Evolutionary conservation across 495 filamentous ascomycete genomes (phyloP), one percentile per base, ranked within the genome.

Genomic region (Extremus antarcticus): DNA sequence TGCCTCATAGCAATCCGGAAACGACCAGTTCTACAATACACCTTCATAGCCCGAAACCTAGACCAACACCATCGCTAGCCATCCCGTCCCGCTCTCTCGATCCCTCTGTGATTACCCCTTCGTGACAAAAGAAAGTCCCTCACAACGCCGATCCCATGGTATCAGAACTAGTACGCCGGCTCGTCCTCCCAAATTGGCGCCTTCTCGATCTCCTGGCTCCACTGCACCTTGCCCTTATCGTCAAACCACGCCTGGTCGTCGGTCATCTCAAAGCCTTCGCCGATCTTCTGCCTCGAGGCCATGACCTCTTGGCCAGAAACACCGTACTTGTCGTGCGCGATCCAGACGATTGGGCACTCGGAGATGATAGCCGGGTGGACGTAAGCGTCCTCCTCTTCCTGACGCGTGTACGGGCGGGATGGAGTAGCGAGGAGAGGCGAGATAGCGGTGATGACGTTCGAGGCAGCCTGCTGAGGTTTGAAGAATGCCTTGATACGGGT

Each of bases 371-470:
- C 81, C 0, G 85, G 85, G 57, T 87, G 78, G 47, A 75, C 74
- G 61, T 85, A 89, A 0, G 83, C 83, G 9, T 76, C 74, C 23
- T 68, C 64, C 43, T 84, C 75, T 32, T 83, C 78, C 2, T 74
- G 68, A 0, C 74, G 73, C 57, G 85, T 81, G 20, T 71, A 65
- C n/a, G 71, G 67, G 25, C 71, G 69, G 16, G 77, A 65, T 22
- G 70, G 67, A 41, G 72, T 74, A 1, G 88, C 85, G 2, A 91
- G 80, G 25, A 86, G 73, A 19, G 77, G 77, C 20, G 88, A 85
- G 57, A 92, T 72, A 22, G 80, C 73, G 64, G 88, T 87, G 54
- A 78, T 73, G 73, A 91, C 85, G 0, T 90, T 90, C 58, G 81
- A 81, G 47, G 94, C 67, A 68, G 82, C 94, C 57, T 84, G 85